phyloP scores from a whole-genome alignment of 2,329 filamentous ascomycete species.

The Botrytis byssoidea region DNA sequence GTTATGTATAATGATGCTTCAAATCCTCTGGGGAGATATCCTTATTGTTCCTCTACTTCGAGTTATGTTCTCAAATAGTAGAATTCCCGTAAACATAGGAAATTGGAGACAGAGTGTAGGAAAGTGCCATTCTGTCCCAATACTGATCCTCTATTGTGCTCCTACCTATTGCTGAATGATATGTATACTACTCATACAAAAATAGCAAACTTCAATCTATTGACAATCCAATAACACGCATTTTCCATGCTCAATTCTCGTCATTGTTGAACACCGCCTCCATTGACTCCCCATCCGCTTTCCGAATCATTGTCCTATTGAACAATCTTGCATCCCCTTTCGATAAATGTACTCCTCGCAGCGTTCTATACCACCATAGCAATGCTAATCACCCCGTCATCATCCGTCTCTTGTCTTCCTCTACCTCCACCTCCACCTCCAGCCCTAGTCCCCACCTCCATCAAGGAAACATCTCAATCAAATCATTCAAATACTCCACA shows the following conservation, averaged over 20 bases:
- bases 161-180: not conserved
- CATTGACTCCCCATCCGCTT: not conserved
- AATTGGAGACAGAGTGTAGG: not conserved
- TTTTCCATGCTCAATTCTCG: not conserved
- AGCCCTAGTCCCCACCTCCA: not conserved
- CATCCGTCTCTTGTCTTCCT: not conserved
- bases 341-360: no score
- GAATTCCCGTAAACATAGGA: not conserved
- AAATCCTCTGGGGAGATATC: no score
- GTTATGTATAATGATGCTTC: no score
- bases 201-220: not conserved
- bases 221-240: not conserved
- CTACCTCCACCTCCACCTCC: not conserved
- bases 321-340: not conserved
- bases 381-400: no score
- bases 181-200: not conserved
- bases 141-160: not conserved
- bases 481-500: slow-evolving; percentile 40
- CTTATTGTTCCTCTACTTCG: no score
- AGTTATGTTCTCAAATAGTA: not conserved
- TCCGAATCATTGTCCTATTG: not conserved
- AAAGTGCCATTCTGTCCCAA: not conserved
- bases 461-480: slow-evolving; percentile 32
- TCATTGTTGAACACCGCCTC: not conserved
- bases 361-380: not conserved